Evolutionary conservation across 495 filamentous ascomycete species (phyloP), one percentile per base, ranked within the genome.

Genomic region (Hypoxylon subgilvum): DNA sequence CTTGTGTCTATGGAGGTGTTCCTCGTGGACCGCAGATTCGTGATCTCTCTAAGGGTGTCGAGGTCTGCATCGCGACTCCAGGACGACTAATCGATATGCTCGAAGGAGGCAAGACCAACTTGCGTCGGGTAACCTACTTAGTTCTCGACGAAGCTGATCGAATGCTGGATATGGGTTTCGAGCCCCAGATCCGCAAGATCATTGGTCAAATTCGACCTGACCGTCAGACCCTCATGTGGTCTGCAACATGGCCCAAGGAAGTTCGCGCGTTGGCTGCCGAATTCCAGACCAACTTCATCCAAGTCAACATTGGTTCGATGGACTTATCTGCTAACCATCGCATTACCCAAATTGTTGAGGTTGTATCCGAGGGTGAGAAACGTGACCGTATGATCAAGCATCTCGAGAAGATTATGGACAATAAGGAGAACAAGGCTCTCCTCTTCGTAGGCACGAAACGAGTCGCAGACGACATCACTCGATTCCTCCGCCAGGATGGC

Each of bases 141-240:
- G 90, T 92, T 42, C 87, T 93, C 48, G 89, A 93, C 66, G 89
- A 93, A 74, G 89, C 89, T 69, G 89, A 93, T 75, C 89, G 89
- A 67, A 93, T 93, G 89, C 74, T 93, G 65, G 89, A 93, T 70
- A 93, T 93, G 89, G 89, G 89, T 77, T 93, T 93, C 73, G 89
- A 93, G 70, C 88, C 88, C 45, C 86, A 90, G 69, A 91, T 92
- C 69, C 88, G 92, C 76, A 96, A 96, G 83, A 96, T 97, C 63
- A 91, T 98, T 61, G 80, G 88, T 42, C 94, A 98, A 79, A 98
- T 98, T 78, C 91, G 94, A 62, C 94, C 94, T 54, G 94, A 98
- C 73, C 89, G 94, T 82, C 94, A 98, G 69, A 98, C 94, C 57
- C 96, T 92, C 85, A 98, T 98, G 94, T 98, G 94, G 94, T 98